Percentiles rank a stretch among this genome's conserved stretches.
These are phyloP conservation scores for Spizellomyces punctatus DNA, from an alignment of 192 early-diverging fungal genomes.

Conservation along the genomic window DNA sequence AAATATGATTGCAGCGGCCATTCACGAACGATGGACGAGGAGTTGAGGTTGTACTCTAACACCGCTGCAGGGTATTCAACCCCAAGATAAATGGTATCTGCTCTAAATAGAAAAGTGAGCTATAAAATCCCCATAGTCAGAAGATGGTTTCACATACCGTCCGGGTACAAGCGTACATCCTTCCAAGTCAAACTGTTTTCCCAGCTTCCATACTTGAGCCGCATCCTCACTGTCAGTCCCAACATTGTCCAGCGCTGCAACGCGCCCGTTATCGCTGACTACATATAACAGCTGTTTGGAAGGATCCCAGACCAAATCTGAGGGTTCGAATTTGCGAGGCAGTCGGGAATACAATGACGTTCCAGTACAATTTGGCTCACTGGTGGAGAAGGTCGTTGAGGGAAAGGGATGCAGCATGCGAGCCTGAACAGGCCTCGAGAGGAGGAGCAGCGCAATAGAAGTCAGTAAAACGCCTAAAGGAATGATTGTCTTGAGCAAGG, in stretches of 20 bases:
- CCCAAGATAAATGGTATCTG: conserved; percentile 25
- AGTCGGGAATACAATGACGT: conserved; percentile 5
- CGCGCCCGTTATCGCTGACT: conserved; percentile 24
- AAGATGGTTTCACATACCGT: conserved; percentile 2
- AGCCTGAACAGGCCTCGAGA: too few species aligned
- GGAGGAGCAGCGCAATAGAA: too few species aligned
- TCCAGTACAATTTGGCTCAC: neutral
- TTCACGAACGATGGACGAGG: neutral
- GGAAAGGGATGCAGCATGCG: too few species aligned
- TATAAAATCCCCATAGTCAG: too few species aligned
- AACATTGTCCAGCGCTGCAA: conserved; percentile 11
- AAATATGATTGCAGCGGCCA: conserved; percentile 18
- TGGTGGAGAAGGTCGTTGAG: too few species aligned
- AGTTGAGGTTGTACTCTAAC: conserved; percentile 26
- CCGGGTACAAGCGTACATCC: conserved; percentile 22
- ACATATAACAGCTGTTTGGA: conserved; percentile 5
- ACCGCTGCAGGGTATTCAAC: conserved; percentile 27
- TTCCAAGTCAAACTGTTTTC: conserved; percentile 31
- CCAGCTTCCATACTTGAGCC: conserved; percentile 11
- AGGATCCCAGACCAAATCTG: conserved; percentile 24
- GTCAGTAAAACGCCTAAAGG: too few species aligned
- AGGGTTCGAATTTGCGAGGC: conserved; percentile 23
- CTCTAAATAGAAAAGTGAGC: neutral
- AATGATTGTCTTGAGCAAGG: too few species aligned
- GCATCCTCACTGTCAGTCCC: neutral